These are phyloP conservation scores for Lactarius deliciosus DNA, from an alignment of 768 basidiomycete genomes.

Conservation along the genomic window DNA sequence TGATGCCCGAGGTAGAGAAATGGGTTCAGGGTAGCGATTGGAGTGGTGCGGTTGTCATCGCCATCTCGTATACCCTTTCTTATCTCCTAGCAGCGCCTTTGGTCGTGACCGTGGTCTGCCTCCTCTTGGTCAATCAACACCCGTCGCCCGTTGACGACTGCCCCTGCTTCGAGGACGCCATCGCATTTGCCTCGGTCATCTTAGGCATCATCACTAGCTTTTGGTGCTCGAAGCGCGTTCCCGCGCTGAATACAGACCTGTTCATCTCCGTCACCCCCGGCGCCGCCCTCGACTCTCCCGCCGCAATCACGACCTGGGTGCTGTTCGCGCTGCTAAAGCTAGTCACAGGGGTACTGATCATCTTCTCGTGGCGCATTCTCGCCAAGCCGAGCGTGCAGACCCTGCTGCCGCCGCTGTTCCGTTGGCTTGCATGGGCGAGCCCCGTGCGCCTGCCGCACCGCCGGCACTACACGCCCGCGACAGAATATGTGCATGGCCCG, in stretches of 20 bases:
- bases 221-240: slow-evolving; percentile 55
- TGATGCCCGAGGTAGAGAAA: slow-evolving; percentile 42
- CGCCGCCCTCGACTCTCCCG: slow-evolving; percentile 37
- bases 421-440: slow-evolving; percentile 53
- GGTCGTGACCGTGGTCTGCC: slow-evolving; percentile 56
- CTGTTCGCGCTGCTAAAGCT: slow-evolving; percentile 42
- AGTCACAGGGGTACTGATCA: slow-evolving; percentile 62
- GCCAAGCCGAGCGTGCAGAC: slow-evolving; percentile 76
- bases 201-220: slow-evolving; percentile 67
- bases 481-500: slow-evolving; percentile 76
- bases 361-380: slow-evolving; percentile 86
- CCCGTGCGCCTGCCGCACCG: too few relatives aligned
- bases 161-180: slow-evolving; percentile 97
- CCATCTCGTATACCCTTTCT: slow-evolving; percentile 9
- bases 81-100: slow-evolving; percentile 47
- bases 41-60: slow-evolving; percentile 34
- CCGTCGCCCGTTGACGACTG: slow-evolving; percentile 96
- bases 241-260: slow-evolving; percentile 38
- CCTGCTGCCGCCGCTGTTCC: slow-evolving; percentile 82
- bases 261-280: slow-evolving; percentile 47
- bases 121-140: slow-evolving; percentile 82
- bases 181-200: slow-evolving; percentile 85
- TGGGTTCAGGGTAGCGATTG: slow-evolving; percentile 42
- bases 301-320: slow-evolving; percentile 41
- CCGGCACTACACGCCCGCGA: slow-evolving; percentile 48